A percentile compares a stretch with the other conserved stretches of the same genome.
These are phyloP conservation scores for Pestalotiopsis sp. DNA, from an alignment of 2,329 filamentous ascomycete species.

Conservation along the genomic window DNA sequence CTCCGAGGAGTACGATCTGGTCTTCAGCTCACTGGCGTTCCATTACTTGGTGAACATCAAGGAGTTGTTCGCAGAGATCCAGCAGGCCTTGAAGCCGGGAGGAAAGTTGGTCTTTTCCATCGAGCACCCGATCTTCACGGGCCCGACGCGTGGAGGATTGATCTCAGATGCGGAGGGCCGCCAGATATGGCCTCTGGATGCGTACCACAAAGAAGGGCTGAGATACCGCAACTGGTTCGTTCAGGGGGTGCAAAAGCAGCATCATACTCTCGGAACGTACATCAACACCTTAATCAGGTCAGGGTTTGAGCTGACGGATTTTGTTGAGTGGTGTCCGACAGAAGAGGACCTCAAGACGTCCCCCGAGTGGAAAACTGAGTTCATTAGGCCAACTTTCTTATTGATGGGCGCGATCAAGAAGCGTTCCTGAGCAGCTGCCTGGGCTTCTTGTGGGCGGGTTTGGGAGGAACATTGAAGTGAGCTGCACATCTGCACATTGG, in stretches of 20 bases:
- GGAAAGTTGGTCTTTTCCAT: conserved; percentile 46
- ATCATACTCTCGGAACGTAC: conserved; percentile 46
- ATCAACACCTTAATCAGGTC: conserved; percentile 36
- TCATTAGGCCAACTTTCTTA: conserved; percentile 25
- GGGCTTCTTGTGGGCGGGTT: not conserved
- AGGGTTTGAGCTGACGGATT: conserved; percentile 40
- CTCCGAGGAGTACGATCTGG: conserved; percentile 33
- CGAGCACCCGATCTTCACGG: conserved; percentile 50
- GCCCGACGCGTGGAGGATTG: conserved; percentile 36
- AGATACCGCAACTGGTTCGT: conserved; percentile 44
- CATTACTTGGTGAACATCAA: conserved; percentile 41
- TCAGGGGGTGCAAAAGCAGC: conserved; percentile 45
- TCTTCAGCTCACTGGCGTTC: conserved; percentile 43
- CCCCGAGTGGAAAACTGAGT: conserved; percentile 19
- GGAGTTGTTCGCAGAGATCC: conserved; percentile 33
- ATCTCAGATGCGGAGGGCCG: conserved; percentile 31
- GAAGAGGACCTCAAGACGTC: conserved; percentile 19
- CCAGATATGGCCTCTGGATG: conserved; percentile 44
- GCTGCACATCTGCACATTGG: not conserved
- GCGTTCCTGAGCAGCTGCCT: not conserved
- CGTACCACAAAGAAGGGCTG: conserved; percentile 43
- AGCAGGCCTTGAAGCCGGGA: conserved; percentile 33
- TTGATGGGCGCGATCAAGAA: conserved; percentile 21
- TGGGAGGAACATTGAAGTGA: not conserved
- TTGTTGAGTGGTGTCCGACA: conserved; percentile 39